Evolutionary conservation across 306 rosid species (phyloP), one percentile per base, ranked within the genome.

Genomic region (Acacia melanoxylon): DNA sequence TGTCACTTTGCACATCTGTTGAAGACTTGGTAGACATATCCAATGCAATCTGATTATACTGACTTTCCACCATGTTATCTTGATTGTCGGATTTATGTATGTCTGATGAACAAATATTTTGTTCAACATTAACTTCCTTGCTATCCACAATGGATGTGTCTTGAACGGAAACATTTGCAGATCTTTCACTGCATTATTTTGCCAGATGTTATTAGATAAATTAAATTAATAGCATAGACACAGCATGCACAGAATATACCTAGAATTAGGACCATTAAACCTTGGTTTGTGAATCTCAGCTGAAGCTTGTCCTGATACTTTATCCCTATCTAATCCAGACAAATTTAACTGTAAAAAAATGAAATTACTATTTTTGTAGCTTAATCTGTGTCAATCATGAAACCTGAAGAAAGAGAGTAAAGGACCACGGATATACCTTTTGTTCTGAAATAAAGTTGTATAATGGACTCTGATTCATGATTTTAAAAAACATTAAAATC

Each of bases 241-340:
- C 68, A 73, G 45, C 61, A 54, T 12, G 72, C 70, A 58, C 24
- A 76, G 82, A 75, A 59, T 82, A 73, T 86, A 93, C 99, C 93
- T 31, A 78, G 88, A 27, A 77, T 74, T 86, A 83, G 71, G 83
- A 83, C 76, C 74, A 24, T 71, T 70, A 16, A 73, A 65, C 85
- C 85, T 85, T 81, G 83, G 87, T 83, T 85, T 22, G 33, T 15
- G 79, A 84, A 89, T 87, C 83, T 59, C 83, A 58, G 93, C 90
- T 41, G 93, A 86, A 83, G 91, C 89, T 89, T 95, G 96, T 74
- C 99, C 99, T 4, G 99, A 93, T 63, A 95, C 65, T 85, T 91
- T 91, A 86, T 92, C 88, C 86, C 99, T 93, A 68, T 83, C 91
- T 75, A 91, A 66, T 86, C 84, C 94, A 68, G 90, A 91, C 77